Conservation (phyloP, 2,329 filamentous ascomycete genomes). For the Xylariaceae sp. region DNA sequence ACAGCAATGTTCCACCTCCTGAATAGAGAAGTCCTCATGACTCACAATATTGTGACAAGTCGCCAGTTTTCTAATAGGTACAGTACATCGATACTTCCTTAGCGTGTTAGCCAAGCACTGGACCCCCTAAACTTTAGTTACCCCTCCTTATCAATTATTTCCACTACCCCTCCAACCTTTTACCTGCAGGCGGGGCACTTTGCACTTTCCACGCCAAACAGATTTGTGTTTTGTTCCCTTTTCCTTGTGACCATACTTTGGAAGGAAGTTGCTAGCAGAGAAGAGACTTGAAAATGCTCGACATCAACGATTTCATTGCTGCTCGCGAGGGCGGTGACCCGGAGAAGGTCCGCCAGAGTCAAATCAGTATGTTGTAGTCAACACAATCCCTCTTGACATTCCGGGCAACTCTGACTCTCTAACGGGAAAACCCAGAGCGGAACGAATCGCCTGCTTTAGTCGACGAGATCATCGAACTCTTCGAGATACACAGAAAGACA, state of each 20-base stretch:
- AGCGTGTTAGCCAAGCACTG: no score
- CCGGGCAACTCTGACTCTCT: neutral
- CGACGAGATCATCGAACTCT: slow-evolving; percentile 83
- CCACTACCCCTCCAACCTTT: slow-evolving; percentile 10
- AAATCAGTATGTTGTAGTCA: slow-evolving; percentile 34
- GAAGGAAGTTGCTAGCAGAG: neutral
- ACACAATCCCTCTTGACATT: neutral
- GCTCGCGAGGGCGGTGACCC: slow-evolving; percentile 82
- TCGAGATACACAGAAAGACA: slow-evolving; percentile 68
- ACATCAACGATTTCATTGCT: slow-evolving; percentile 68
- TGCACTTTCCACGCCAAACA: slow-evolving; percentile 5
- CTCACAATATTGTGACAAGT: no score
- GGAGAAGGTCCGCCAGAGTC: slow-evolving; percentile 85
- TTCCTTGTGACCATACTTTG: neutral
- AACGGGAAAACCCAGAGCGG: slow-evolving; percentile 50
- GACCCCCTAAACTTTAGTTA: no score
- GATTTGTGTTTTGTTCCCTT: neutral
- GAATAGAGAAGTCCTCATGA: no score
- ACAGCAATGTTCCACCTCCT: no score
- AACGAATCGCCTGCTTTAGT: slow-evolving; percentile 77
- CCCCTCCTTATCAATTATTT: no score
- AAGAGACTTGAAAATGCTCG: slow-evolving; percentile 32
- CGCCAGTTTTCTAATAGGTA: no score
- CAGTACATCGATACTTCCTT: no score
- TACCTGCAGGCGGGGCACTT: slow-evolving; percentile 13